Conservation (phyloP, 352 stramenopile species). For the Phytophthora melonis region DNA sequence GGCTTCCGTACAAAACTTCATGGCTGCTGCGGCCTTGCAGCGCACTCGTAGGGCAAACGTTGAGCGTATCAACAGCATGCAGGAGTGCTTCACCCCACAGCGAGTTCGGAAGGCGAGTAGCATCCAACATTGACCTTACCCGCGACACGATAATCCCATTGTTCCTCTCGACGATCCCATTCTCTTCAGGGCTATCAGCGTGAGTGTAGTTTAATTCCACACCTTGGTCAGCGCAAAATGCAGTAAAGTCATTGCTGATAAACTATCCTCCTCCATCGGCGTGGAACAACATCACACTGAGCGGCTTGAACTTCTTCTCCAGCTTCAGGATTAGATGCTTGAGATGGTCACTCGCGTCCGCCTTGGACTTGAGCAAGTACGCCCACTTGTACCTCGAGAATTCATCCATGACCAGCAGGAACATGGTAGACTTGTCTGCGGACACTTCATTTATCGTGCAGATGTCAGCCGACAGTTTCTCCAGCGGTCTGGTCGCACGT, state of each 20-base stretch:
- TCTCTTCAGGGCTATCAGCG: conserved; percentile 7
- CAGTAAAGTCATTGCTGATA: neutral
- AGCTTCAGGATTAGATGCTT: neutral
- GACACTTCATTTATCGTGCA: neutral
- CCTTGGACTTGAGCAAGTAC: neutral
- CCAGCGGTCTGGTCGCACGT: neutral
- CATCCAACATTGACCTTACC: neutral
- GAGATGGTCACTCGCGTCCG: neutral
- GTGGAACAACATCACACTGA: neutral
- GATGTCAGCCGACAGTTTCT: neutral
- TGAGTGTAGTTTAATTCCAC: neutral
- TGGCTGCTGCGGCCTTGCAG: too few relatives aligned
- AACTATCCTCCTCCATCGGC: conserved; percentile 3
- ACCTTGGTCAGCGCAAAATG: neutral
- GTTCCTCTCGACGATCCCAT: neutral
- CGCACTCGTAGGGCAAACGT: too few relatives aligned
- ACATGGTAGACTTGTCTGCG: neutral
- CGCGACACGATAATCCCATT: neutral
- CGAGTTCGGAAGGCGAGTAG: conserved; percentile 1
- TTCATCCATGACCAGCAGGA: neutral
- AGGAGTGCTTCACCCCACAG: conserved; percentile 14
- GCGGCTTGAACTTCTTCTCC: neutral
- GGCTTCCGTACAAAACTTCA: too few relatives aligned
- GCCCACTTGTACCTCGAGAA: neutral
- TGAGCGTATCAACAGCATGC: too few relatives aligned